These are phyloP conservation scores for Scheffersomyces segobiensis DNA, from an alignment of 1,139 yeast genomes.

Conservation along the genomic window DNA sequence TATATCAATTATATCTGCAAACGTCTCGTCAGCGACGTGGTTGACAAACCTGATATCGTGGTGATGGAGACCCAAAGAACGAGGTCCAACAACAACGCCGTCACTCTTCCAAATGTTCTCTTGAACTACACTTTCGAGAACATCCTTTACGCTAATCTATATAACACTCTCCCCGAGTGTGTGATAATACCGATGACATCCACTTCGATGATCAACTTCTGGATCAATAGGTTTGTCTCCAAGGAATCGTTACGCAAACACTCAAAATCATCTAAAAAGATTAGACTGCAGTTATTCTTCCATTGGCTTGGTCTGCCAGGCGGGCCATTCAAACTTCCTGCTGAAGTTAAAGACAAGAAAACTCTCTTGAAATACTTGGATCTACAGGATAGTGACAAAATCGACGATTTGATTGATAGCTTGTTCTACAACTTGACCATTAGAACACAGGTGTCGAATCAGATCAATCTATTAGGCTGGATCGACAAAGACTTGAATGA, in stretches of 20 bases:
- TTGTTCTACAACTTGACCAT: slow-evolving; percentile 36
- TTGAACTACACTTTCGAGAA: slow-evolving; percentile 38
- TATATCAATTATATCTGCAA: slow-evolving; percentile 26
- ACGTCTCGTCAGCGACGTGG: slow-evolving; percentile 18
- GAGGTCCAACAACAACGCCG: slow-evolving; percentile 29
- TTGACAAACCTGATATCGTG: slow-evolving; percentile 20
- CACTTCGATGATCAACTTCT: slow-evolving; percentile 36
- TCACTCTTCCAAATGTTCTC: slow-evolving; percentile 43
- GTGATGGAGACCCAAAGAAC: slow-evolving; percentile 44
- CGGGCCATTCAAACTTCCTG: slow-evolving; percentile 1
- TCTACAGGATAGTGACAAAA: slow-evolving; percentile 19
- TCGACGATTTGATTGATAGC: slow-evolving; percentile 44
- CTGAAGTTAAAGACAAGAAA: slow-evolving; percentile 5
- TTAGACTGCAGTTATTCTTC: slow-evolving; percentile 22
- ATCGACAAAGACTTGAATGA: slow-evolving; percentile 8
- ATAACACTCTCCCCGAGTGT: slow-evolving; percentile 13
- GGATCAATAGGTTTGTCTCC: slow-evolving; percentile 37
- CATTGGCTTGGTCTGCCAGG: slow-evolving; percentile 1
- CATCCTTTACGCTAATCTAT: slow-evolving; percentile 26
- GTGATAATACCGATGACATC: slow-evolving; percentile 36
- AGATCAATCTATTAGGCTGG: slow-evolving; percentile 4
- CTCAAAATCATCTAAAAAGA: slow-evolving; percentile 20
- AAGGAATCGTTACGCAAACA: slow-evolving; percentile 15
- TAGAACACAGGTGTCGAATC: slow-evolving; percentile 22
- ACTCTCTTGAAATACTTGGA: slow-evolving; percentile 9